Percentiles rank a stretch among this genome's conserved stretches.
Conservation (phyloP, 148 eudicot species). For the Diospyros kaki region DNA sequence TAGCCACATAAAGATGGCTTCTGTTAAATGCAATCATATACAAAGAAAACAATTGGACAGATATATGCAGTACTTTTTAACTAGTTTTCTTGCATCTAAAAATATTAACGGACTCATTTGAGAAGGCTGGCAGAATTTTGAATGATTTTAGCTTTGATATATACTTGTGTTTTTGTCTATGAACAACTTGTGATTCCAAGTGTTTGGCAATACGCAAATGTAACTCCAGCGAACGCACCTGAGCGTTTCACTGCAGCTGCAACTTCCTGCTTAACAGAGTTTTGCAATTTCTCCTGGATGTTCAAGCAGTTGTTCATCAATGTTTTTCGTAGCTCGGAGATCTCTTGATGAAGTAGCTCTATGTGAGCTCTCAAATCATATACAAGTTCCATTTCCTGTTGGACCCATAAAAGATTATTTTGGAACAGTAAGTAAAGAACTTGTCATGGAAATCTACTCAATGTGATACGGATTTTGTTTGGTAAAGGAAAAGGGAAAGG, state of each 20-base stretch:
- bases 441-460: not conserved
- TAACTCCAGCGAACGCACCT: constrained; percentile 24
- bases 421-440: not conserved
- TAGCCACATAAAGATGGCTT: not conserved
- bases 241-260: constrained; percentile 21
- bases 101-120: too few relatives aligned
- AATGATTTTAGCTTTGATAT: too few relatives aligned
- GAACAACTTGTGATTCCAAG: too few relatives aligned
- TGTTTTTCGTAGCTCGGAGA: constrained; percentile 55
- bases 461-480: not conserved
- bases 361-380: constrained; percentile 62
- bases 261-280: constrained; percentile 36
- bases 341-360: constrained; percentile 65
- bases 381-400: constrained; percentile 69
- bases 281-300: constrained; percentile 48
- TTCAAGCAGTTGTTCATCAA: constrained; percentile 50
- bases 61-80: too few relatives aligned
- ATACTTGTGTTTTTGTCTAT: too few relatives aligned
- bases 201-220: too few relatives aligned
- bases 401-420: not conserved
- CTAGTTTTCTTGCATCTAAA: too few relatives aligned
- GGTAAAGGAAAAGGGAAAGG: not conserved
- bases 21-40: too few relatives aligned
- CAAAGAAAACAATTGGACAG: not conserved
- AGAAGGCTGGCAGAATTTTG: too few relatives aligned